Evolutionary conservation across 2,329 filamentous ascomycete species (phyloP).

Genomic region (Rhexocercosporidium sp.): DNA sequence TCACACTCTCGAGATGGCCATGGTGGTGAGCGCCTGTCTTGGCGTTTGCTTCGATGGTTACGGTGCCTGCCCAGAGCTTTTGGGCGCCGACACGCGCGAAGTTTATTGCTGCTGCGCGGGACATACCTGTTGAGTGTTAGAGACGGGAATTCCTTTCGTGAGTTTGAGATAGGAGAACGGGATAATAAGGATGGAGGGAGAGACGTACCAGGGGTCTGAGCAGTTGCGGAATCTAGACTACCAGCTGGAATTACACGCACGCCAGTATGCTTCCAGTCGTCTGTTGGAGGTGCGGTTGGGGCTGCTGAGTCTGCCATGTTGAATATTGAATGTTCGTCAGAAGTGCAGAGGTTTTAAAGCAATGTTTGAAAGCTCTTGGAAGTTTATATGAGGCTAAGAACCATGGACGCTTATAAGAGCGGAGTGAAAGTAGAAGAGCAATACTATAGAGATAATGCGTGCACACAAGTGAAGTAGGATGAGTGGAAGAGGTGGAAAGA

Average conservation of each 20-base stretch:
- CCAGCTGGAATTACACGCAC: constrained; percentile 50
- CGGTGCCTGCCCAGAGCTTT: constrained; percentile 52
- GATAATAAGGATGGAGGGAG: not conserved
- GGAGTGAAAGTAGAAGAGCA: not conserved
- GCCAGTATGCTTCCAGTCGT: constrained; percentile 47
- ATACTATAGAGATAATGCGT: not conserved
- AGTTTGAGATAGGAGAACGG: not conserved
- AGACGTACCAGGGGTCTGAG: constrained; percentile 46
- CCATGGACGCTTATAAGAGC: no score
- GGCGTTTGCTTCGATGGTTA: constrained; percentile 47
- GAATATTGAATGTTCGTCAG: not conserved
- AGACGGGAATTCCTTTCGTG: no score
- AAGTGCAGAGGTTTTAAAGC: not conserved
- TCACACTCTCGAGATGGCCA: constrained; percentile 51
- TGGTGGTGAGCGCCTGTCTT: constrained; percentile 53
- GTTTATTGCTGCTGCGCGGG: constrained; percentile 50
- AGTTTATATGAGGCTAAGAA: no score
- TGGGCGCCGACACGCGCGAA: constrained; percentile 50
- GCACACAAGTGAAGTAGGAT: not conserved
- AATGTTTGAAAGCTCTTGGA: no score
- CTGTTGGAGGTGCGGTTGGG: constrained; percentile 9
- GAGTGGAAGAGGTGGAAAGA: not conserved
- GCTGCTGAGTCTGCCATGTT: constrained; percentile 13
- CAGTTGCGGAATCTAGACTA: constrained; percentile 48
- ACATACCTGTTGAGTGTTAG: constrained; percentile 42